These are phyloP conservation scores for Oryza glumipatula DNA, from an alignment of 176 grass and related monocot genomes.

Conservation along the genomic window DNA sequence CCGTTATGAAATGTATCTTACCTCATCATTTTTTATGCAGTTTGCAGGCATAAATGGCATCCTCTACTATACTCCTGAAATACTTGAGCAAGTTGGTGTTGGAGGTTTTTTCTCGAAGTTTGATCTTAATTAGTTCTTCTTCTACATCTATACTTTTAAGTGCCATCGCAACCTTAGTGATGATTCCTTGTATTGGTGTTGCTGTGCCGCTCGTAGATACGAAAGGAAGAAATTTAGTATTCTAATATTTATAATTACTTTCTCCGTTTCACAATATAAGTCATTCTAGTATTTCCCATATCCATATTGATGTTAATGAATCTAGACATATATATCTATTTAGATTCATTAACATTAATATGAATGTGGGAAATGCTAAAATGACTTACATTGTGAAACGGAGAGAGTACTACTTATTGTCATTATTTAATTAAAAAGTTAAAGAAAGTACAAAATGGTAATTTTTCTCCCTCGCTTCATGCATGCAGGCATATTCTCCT, in stretches of 20 bases:
- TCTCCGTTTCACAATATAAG: no score
- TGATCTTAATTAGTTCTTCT: slow-evolving; percentile 38
- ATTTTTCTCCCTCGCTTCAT: background rate
- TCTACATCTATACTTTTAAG: slow-evolving; percentile 73
- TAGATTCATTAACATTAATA: no score
- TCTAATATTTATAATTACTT: background rate
- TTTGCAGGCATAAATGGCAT: slow-evolving; percentile 75
- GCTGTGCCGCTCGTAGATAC: slow-evolving; percentile 69
- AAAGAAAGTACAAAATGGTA: no score
- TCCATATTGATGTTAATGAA: no score
- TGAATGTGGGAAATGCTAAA: no score
- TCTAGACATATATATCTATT: no score
- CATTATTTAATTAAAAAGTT: no score
- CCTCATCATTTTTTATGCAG: background rate
- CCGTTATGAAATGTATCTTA: slow-evolving; percentile 7
- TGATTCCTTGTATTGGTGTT: slow-evolving; percentile 32
- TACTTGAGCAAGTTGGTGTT: slow-evolving; percentile 67
- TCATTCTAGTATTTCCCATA: no score
- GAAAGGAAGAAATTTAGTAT: slow-evolving; percentile 59
- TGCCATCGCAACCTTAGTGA: slow-evolving; percentile 41
- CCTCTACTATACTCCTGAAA: slow-evolving; percentile 75
- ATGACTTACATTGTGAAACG: no score
- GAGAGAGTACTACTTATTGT: background rate
- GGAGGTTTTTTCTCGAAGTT: slow-evolving; percentile 46
- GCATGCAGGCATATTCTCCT: slow-evolving; percentile 61